Evolutionary conservation across 176 grass and related monocot genomes (phyloP), one percentile per base, ranked within the genome.

Genomic region (Musa itinerans): DNA sequence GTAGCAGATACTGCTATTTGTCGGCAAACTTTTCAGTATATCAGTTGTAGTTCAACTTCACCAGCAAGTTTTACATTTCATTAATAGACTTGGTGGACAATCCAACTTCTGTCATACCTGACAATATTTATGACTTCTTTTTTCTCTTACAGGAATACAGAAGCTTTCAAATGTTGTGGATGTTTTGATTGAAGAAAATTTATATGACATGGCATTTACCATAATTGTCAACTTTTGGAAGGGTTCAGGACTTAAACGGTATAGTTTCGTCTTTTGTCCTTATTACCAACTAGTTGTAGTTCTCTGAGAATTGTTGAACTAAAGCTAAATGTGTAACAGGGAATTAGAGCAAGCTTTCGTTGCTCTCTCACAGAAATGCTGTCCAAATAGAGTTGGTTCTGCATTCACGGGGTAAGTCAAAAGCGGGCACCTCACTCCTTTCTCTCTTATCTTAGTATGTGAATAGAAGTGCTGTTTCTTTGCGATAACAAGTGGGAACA

Each of bases 211-310:
- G 76, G 94, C 78, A 69, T 93, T 98, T 76, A 98, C 85, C 69
- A 76, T 98, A 34, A 85, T 98, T 65, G 76, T 98, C 25, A 93
- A 93, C 64, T 93, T 93, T 76, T 84, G 80, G 88, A 98, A 98
- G 84, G 94, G 75, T 23, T 91, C 94, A 53, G 83, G 75, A 76
- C 82, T 91, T 80, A 85, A 91, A 82, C 87, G 90, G 94, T 98
- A 80, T 10, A 12, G 12, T 17, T 74, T 50, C 49, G 11, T 27
- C 70, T 53, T 66, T 75, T 82, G 20, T 77, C 68, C 19, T 84
- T 74, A 15, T 24, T 72, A 69, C 73, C 51, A 4, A 52, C 63
- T 52, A 54, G 9, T 26, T 11, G 14, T 56, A 17, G 77, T 15
- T 27, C 73, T 19, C 64, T 75, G 55, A 26, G 63, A 63, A 56